Base-by-base conservation (phyloP, 495 filamentous ascomycete species). In the Aspergillus diversus region DNA sequence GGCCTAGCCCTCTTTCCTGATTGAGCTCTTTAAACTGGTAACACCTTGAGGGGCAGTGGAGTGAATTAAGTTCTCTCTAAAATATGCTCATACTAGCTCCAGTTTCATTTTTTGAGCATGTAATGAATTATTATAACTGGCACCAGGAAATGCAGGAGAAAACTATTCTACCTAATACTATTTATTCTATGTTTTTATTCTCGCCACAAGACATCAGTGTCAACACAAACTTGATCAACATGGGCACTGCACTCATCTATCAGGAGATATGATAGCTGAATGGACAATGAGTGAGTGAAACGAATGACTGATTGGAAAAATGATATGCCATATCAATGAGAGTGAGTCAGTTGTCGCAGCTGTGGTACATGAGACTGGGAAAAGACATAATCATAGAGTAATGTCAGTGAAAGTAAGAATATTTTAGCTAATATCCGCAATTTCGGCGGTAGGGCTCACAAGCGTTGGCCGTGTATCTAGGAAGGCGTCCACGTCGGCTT, bases 361-460 rank as follows among this genome's bases (percentile, higher is more conserved):
- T n/a, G 47, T 50, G 21, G n/a, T 31, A 9, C 47, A 27, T 50
- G 47, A 21, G n/a, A 50, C 2, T 9, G 16, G 17, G 9, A 31
- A 50, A 50, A 17, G 16, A 50, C 21, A 33, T 43, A 63, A 39
- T 1, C 33, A 46, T 37, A 33, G n/a, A 32, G 21, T 17, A 27
- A 27, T 31, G 12, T 27, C 11, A 37, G 0, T 9, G 39, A n/a
- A 32, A 34, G 51, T 67, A 56, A 60, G 17, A 17, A 48, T 55
- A 59, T 11, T 52, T 65, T 37, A 70, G 39, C 68, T 62, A 33
- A 68, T 61, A 27, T 68, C 63, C 42, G 46, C 42, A 51, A 63
- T 54, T 16, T 64, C 63, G 9, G 34, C 63, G 9, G 34, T 47
- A 31, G 63, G 31, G 31, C 55, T 50, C 8, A 34, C 51, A 21